Evolutionary conservation across 2,329 filamentous ascomycete genomes (phyloP), one percentile per base, ranked within the genome.

Genomic region (Aspergillus novofumigatus): DNA sequence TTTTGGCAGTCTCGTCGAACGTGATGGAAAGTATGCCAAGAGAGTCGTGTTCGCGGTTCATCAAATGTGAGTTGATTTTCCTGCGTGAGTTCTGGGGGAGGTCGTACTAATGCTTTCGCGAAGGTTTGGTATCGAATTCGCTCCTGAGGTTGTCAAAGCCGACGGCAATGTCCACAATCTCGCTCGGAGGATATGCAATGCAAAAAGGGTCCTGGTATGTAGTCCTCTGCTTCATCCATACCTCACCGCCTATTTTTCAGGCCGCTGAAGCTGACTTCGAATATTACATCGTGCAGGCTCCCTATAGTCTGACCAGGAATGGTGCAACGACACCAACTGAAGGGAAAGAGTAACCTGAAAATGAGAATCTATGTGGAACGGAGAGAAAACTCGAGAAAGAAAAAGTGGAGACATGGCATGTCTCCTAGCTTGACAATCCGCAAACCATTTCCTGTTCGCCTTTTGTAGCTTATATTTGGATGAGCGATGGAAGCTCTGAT

Each of bases 111-210:
- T 23, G 42, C 51, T 32, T 14, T 49, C 17, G 42, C 8, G 49
- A 56, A 84, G 82, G 81, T 89, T 99, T 72, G 94, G 92, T 52
- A 90, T 99, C 59, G 94, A 99, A 72, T 92, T 99, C 70, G 91
- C 94, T 1, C 88, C 92, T 0, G 91, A 91, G 48, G 93, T 97
- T 0, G 94, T 99, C 32, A 86, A 90, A 53, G 92, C 92, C 0
- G 94, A 99, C 76, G 91, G 94, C 5, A 95, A 88, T 65, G 90
- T 97, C 58, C 86, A 83, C 69, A 96, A 96, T 70, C 78, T 99
- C 61, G 92, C 92, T 5, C 97, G 93, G 92, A 84, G 94, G 68
- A 90, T 99, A 62, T 94, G 89, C 73, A 96, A 96, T 72, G 94
- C 94, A 38, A 97, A 97, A 80, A 91, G 92, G 76, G 94, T 96